Base-by-base conservation (phyloP, 164 flowering plant species). In the Houttuynia cordata region DNA sequence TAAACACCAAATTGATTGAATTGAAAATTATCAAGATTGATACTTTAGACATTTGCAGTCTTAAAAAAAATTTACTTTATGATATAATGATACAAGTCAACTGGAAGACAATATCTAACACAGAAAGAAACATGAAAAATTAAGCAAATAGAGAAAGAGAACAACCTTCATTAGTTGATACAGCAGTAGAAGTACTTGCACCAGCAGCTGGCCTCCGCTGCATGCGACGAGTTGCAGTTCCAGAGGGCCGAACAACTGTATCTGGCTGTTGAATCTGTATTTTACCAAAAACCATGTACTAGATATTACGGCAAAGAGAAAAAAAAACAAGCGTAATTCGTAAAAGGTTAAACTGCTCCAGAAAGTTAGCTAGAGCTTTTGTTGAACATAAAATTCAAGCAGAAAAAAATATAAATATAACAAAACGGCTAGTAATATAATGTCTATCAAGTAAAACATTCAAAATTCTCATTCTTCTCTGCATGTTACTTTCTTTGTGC, bases 161-260 rank as follows among this genome's bases (percentile, higher is more conserved):
- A 53, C 9, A 56, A 88, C 95, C 95, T 84, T 86, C 87, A 17
- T 53, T 63, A 47, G 69, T 39, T 34, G 69, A 68, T 12, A 78
- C 70, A 4, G 83, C 80, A 8, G 88, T 62, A 10, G 97, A 86
- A 19, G 97, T 67, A 74, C 94, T 86, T 51, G 94, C 92, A 10
- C 57, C 57, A 61, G 70, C 84, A 59, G 87, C 80, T 7, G 89
- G 81, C 72, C 97, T 81, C 65, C 97, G 61, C 21, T 97, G 85
- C 97, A 93, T 93, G 37, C 98, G 73, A 24, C 91, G 84, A 51
- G 76, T n/a, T n/a, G n/a, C n/a, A n/a, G n/a, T 2, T 52, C 78
- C 86, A 71, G 80, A 58, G 0, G 74, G 82, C 30, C 92, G 88
- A 23, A 87, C 88, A 23, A 80, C 92, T 51, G 69, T 64, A 55